Evolutionary conservation across 228 moss, liverwort and hornwort species (phyloP).

Genomic region (Sphagnum fallax): DNA sequence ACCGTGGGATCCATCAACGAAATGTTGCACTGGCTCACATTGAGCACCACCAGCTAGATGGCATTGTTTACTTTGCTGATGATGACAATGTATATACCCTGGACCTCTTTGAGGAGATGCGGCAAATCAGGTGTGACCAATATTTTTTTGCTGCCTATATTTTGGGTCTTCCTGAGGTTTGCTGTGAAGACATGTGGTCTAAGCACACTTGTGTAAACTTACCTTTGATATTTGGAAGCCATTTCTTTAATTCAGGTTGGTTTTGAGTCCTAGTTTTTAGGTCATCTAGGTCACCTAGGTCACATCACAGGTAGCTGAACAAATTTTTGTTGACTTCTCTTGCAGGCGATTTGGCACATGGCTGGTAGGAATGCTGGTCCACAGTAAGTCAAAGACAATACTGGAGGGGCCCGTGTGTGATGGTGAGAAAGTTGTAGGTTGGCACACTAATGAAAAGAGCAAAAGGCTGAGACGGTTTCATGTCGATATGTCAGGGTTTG

Average conservation of each 20-base stretch:
- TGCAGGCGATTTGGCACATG: constrained; percentile 94
- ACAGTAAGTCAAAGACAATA: constrained; percentile 68
- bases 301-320: too few species aligned
- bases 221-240: too few species aligned
- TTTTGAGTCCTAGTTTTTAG: too few species aligned
- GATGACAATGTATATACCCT: constrained; percentile 87
- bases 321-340: neutral
- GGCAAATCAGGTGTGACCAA: constrained; percentile 53
- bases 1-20: constrained; percentile 65
- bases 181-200: too few species aligned
- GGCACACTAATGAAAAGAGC: constrained; percentile 84
- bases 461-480: constrained; percentile 85
- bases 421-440: constrained; percentile 73
- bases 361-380: constrained; percentile 74
- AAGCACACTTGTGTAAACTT: too few species aligned
- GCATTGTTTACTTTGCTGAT: constrained; percentile 90
- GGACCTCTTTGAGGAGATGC: constrained; percentile 82
- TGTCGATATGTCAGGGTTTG: constrained; percentile 88
- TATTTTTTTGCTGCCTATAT: neutral
- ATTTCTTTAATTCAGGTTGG: too few species aligned
- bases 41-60: constrained; percentile 85
- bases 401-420: constrained; percentile 87
- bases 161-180: too few species aligned
- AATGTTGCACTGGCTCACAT: constrained; percentile 81
- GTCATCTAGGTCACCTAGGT: too few species aligned